Evolutionary conservation across 306 rosid species (phyloP).

Genomic region (Mimosa pudica): DNA sequence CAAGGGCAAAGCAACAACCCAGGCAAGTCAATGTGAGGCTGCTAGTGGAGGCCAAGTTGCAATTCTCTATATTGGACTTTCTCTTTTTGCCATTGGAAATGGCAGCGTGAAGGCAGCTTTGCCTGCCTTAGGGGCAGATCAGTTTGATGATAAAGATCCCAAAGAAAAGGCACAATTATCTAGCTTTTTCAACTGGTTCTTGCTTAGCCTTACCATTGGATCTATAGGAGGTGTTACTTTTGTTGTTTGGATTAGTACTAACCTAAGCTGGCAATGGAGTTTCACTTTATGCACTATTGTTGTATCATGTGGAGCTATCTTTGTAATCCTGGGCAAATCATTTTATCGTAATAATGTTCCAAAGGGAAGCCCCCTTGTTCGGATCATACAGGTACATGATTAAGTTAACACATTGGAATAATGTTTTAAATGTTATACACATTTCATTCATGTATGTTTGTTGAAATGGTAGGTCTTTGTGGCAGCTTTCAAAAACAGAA

Average conservation of each 20-base stretch:
- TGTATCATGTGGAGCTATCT: constrained; percentile 40
- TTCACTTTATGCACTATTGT: constrained; percentile 50
- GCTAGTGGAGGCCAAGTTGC: constrained; percentile 51
- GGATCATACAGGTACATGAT: constrained; percentile 60
- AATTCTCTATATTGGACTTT: constrained; percentile 63
- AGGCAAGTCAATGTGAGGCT: constrained; percentile 45
- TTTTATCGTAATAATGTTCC: constrained; percentile 61
- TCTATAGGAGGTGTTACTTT: constrained; percentile 67
- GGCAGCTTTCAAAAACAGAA: constrained; percentile 58
- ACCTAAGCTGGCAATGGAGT: constrained; percentile 73
- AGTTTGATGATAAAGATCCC: constrained; percentile 69
- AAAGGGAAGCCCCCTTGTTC: constrained; percentile 67
- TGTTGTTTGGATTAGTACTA: constrained; percentile 64
- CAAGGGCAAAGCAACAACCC: constrained; percentile 43
- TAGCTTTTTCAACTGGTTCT: constrained; percentile 86
- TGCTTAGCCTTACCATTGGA: constrained; percentile 73
- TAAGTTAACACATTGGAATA: not conserved
- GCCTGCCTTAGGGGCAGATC: constrained; percentile 85
- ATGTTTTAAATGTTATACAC: not conserved
- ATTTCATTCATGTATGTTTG: constrained; percentile 1
- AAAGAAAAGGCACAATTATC: constrained; percentile 60
- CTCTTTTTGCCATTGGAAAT: constrained; percentile 75
- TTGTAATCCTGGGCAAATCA: constrained; percentile 60
- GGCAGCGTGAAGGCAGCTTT: constrained; percentile 75
- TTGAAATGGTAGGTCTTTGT: constrained; percentile 57